phyloP scores from a whole-genome alignment of 2,329 filamentous ascomycete species.

The Arthrobotrys entomopaga region DNA sequence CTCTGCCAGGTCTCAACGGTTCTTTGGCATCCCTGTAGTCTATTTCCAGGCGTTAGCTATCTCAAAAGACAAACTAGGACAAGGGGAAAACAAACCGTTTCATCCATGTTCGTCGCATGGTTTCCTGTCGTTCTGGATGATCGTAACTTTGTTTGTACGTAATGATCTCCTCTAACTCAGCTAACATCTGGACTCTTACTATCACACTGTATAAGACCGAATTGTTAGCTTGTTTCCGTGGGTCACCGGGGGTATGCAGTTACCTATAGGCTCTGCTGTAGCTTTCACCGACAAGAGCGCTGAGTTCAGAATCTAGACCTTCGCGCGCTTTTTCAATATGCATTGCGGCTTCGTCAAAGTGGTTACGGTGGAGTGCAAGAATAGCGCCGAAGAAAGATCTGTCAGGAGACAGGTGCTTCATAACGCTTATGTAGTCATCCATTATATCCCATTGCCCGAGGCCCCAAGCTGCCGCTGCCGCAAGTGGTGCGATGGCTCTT shows the following conservation, averaged over 20 bases:
- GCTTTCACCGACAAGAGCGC: conserved; percentile 94
- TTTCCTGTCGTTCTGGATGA: conserved; percentile 85
- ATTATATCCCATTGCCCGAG: conserved; percentile 97
- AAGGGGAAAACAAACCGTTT: conserved; percentile 67
- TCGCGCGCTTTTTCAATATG: conserved; percentile 93
- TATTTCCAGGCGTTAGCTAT: not conserved
- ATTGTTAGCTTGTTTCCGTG: too few species aligned
- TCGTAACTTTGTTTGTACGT: conserved; percentile 88
- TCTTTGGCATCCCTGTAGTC: conserved; percentile 88
- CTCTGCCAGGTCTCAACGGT: conserved; percentile 99
- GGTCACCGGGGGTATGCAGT: too few species aligned
- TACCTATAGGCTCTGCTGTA: conserved; percentile 92
- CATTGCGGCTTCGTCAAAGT: conserved; percentile 87
- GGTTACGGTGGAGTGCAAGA: conserved; percentile 90
- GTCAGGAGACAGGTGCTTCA: conserved; percentile 93
- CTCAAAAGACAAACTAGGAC: not conserved
- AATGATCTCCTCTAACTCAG: conserved; percentile 97
- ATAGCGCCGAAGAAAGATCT: conserved; percentile 98
- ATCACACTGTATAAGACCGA: conserved; percentile 70
- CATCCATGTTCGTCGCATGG: conserved; percentile 95
- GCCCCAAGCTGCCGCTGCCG: conserved; percentile 95
- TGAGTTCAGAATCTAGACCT: conserved; percentile 92
- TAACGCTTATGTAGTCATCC: conserved; percentile 94
- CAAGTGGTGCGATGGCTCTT: conserved; percentile 88
- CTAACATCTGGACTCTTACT: conserved; percentile 97